These are phyloP conservation scores for Penicillium longicatenatum DNA, from an alignment of 495 filamentous ascomycete genomes.

Conservation along the genomic window DNA sequence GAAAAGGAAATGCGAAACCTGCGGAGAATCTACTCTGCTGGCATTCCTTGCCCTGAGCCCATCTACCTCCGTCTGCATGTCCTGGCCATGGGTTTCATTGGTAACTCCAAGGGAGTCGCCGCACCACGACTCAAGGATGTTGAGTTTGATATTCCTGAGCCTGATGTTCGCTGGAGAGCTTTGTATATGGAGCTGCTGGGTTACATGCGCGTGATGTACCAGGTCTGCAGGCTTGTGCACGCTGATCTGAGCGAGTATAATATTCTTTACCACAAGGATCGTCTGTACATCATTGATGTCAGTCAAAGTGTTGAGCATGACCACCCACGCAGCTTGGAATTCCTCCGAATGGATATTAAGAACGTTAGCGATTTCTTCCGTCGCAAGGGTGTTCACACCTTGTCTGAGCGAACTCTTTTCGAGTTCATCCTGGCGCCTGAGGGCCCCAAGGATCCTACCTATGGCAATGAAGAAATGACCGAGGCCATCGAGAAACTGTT, in stretches of 20 bases:
- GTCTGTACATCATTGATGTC: slow-evolving; percentile 93
- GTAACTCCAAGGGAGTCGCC: slow-evolving; percentile 80
- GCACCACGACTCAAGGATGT: slow-evolving; percentile 83
- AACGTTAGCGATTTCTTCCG: slow-evolving; percentile 92
- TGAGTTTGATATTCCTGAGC: slow-evolving; percentile 57
- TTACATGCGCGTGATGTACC: slow-evolving; percentile 90
- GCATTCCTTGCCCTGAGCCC: slow-evolving; percentile 88
- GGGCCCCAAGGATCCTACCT: slow-evolving; percentile 48
- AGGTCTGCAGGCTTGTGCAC: slow-evolving; percentile 86
- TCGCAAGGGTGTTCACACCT: slow-evolving; percentile 74
- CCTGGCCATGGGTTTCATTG: slow-evolving; percentile 89
- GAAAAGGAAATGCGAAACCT: slow-evolving; percentile 98
- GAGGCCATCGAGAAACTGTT: slow-evolving; percentile 54
- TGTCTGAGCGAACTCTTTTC: slow-evolving; percentile 74
- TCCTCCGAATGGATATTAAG: slow-evolving; percentile 96
- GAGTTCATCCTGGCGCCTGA: slow-evolving; percentile 70
- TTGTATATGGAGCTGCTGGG: slow-evolving; percentile 83
- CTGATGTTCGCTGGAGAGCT: slow-evolving; percentile 64
- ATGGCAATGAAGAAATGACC: slow-evolving; percentile 42
- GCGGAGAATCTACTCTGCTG: slow-evolving; percentile 75
- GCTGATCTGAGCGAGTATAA: slow-evolving; percentile 98
- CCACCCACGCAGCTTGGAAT: slow-evolving; percentile 87
- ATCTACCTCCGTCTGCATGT: slow-evolving; percentile 86
- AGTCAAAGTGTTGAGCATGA: slow-evolving; percentile 97
- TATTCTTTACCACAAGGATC: slow-evolving; percentile 80